A percentile compares a stretch with the other conserved stretches of the same genome.
Conservation (phyloP, 805 yeast species). For the Candida odintsovae region DNA sequence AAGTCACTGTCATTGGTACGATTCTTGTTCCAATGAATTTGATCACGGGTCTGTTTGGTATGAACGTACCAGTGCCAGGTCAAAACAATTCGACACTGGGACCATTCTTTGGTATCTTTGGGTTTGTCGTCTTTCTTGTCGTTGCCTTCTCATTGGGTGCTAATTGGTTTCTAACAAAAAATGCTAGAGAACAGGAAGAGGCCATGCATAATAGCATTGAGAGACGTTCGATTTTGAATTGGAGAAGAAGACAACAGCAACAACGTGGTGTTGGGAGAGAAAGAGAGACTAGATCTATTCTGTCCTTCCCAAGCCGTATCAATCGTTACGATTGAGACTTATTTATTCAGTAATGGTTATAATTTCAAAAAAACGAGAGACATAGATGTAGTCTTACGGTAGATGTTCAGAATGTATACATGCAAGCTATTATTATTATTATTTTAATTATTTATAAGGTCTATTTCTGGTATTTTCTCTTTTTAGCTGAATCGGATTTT, state of each 20-base stretch:
- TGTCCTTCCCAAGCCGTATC: slow-evolving; percentile 20
- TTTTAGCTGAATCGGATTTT: slow-evolving; percentile 1
- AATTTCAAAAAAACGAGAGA: neutral
- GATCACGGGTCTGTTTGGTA: slow-evolving; percentile 89
- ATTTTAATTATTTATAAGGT: too few relatives aligned
- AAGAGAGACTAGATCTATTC: slow-evolving; percentile 24
- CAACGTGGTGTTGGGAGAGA: slow-evolving; percentile 13
- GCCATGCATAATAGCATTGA: slow-evolving; percentile 15
- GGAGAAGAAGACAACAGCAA: slow-evolving; percentile 14
- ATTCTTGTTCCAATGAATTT: slow-evolving; percentile 84
- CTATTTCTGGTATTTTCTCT: neutral
- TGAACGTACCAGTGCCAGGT: slow-evolving; percentile 92
- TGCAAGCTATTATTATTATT: too few relatives aligned
- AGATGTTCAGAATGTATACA: too few relatives aligned
- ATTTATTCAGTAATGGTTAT: neutral
- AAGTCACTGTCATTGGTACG: slow-evolving; percentile 88
- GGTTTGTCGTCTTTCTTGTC: slow-evolving; percentile 40
- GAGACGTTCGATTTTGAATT: slow-evolving; percentile 28
- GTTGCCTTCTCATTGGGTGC: slow-evolving; percentile 35
- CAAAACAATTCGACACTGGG: slow-evolving; percentile 35
- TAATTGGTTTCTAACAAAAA: slow-evolving; percentile 33
- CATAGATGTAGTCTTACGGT: too few relatives aligned
- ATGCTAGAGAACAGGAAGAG: slow-evolving; percentile 20
- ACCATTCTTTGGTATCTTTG: slow-evolving; percentile 71
- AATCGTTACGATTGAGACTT: slow-evolving; percentile 18